Percentiles rank a stretch among this genome's conserved stretches.
Conservation (phyloP, 148 eudicot species). For the Camellia lanceoleosa region DNA sequence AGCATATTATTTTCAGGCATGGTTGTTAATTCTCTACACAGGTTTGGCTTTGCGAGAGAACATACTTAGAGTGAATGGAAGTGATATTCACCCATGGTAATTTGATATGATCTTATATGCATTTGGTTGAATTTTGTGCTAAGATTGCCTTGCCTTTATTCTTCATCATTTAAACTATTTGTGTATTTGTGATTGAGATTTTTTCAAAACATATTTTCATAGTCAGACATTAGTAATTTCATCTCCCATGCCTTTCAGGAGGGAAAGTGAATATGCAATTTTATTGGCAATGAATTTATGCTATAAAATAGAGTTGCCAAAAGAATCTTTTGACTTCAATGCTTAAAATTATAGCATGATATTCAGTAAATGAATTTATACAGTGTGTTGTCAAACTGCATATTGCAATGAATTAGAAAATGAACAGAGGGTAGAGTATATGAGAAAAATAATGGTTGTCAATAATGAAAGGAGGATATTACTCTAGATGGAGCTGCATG, state of each 20-base stretch:
- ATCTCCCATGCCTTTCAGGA: slow-evolving; percentile 3
- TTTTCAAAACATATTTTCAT: neutral
- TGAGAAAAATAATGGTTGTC: neutral
- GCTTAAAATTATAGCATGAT: no score
- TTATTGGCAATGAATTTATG: neutral
- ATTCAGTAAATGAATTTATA: neutral
- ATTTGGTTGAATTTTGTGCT: slow-evolving; percentile 33
- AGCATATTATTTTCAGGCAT: slow-evolving; percentile 59
- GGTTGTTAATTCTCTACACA: slow-evolving; percentile 88
- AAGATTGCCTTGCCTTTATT: neutral
- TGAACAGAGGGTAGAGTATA: neutral
- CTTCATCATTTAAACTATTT: neutral
- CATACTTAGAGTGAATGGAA: slow-evolving; percentile 92
- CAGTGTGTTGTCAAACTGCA: neutral
- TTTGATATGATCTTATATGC: no score
- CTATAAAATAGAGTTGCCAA: no score
- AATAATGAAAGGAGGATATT: neutral
- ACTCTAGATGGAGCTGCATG: neutral
- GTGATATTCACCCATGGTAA: slow-evolving; percentile 98
- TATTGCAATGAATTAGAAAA: neutral
- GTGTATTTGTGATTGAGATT: neutral
- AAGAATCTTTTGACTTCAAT: no score
- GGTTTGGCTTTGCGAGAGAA: slow-evolving; percentile 95
- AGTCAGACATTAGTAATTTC: neutral
- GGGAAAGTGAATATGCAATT: neutral